Percentiles rank a stretch among this genome's conserved stretches.
Conservation (phyloP, 2,329 filamentous ascomycete species). For the Drechslerella dactyloides region DNA sequence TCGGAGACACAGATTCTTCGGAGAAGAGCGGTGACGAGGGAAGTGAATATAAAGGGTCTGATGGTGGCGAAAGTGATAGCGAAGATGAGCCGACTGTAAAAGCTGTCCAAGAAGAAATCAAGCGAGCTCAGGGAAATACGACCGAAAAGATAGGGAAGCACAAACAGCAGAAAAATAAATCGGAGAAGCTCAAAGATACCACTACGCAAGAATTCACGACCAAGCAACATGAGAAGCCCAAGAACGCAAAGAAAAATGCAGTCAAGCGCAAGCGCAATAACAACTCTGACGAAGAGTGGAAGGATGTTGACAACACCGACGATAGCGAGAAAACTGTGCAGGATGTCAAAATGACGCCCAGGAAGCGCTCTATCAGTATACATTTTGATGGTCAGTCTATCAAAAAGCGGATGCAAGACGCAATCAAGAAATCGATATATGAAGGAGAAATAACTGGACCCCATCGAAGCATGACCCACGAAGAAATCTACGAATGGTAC, state of each 20-base stretch:
- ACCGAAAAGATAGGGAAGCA: neutral
- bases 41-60: slow-evolving; percentile 10
- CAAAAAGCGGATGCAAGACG: too few species aligned
- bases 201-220: neutral
- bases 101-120: neutral
- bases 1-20: neutral
- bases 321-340: neutral
- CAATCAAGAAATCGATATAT: too few species aligned
- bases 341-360: too few species aligned
- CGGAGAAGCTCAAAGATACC: neutral
- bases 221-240: neutral
- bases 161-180: too few species aligned
- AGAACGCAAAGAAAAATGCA: slow-evolving; percentile 11
- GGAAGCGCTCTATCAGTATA: too few species aligned
- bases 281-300: slow-evolving; percentile 10
- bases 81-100: slow-evolving; percentile 7
- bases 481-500: too few species aligned
- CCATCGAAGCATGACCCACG: too few species aligned
- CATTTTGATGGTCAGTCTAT: too few species aligned
- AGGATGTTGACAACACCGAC: neutral
- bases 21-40: neutral
- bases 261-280: slow-evolving; percentile 13
- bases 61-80: neutral
- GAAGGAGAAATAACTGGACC: too few species aligned
- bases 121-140: neutral